Percentiles rank a stretch among this genome's conserved stretches.
These are phyloP conservation scores for Sarcodon sp. DNA, from an alignment of 768 basidiomycete species.

Conservation along the genomic window DNA sequence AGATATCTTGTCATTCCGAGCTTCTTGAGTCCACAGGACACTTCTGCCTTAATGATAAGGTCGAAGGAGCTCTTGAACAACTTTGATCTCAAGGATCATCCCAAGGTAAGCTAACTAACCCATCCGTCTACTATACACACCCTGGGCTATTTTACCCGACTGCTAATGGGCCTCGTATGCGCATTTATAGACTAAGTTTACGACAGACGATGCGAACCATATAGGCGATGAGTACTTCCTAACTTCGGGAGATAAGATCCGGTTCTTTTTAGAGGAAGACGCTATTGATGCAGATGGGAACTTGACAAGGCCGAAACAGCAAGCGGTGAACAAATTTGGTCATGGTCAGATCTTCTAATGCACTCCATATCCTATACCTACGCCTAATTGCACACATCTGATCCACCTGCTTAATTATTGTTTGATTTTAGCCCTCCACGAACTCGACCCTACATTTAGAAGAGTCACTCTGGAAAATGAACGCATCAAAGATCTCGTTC, in stretches of 20 bases:
- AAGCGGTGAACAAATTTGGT: constrained; percentile 91
- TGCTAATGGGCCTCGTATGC: not conserved
- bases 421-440: constrained; percentile 53
- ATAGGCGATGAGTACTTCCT: constrained; percentile 93
- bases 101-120: constrained; percentile 39
- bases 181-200: constrained; percentile 72
- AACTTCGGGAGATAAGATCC: constrained; percentile 85
- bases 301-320: constrained; percentile 57
- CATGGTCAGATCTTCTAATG: constrained; percentile 38
- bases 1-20: constrained; percentile 73
- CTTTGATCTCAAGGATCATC: constrained; percentile 70
- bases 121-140: not conserved
- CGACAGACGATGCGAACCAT: constrained; percentile 64
- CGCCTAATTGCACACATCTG: not conserved
- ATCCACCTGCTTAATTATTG: not conserved
- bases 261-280: constrained; percentile 88
- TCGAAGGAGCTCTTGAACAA: constrained; percentile 67
- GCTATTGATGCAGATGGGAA: constrained; percentile 61
- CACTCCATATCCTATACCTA: not conserved
- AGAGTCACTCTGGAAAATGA: constrained; percentile 73
- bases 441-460: constrained; percentile 73
- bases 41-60: constrained; percentile 48
- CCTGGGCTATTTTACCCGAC: not conserved
- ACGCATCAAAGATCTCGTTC: constrained; percentile 51
- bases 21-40: constrained; percentile 54